Evolutionary conservation across 2,329 filamentous ascomycete species (phyloP).

Genomic region (Neonectria coccinea): DNA sequence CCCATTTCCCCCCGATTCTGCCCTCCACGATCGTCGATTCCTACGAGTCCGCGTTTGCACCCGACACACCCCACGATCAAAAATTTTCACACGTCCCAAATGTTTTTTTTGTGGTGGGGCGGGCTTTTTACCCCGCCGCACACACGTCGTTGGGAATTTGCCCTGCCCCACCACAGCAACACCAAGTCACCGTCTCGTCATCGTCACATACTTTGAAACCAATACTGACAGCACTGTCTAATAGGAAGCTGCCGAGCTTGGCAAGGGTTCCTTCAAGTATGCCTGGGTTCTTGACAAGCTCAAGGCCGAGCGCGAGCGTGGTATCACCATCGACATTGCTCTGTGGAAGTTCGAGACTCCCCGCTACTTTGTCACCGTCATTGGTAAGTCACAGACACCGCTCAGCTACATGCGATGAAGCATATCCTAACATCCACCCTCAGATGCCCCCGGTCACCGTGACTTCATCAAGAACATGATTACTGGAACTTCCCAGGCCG

Average conservation of each 20-base stretch:
- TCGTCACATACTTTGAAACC: conserved; percentile 25
- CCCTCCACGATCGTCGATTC: conserved; percentile 29
- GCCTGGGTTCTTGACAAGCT: conserved; percentile 99
- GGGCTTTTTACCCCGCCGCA: conserved; percentile 37
- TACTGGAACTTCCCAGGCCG: conserved; percentile 99
- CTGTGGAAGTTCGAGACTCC: conserved; percentile 99
- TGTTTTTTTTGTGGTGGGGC: conserved; percentile 33
- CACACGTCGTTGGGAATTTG: conserved; percentile 26
- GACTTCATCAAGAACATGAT: conserved; percentile 99
- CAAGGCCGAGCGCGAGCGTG: conserved; percentile 99
- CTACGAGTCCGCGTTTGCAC: conserved; percentile 24
- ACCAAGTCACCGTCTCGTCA: conserved; percentile 27
- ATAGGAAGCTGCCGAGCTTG: conserved; percentile 97
- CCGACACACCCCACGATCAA: conserved; percentile 31
- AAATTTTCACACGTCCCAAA: conserved; percentile 34
- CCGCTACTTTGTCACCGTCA: conserved; percentile 98
- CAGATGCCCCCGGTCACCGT: conserved; percentile 98
- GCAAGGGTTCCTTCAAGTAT: conserved; percentile 99
- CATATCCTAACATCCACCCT: conserved; percentile 46
- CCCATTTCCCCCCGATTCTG: conserved; percentile 36
- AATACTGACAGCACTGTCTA: conserved; percentile 33
- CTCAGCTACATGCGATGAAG: neutral
- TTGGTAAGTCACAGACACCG: conserved; percentile 70
- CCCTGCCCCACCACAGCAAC: conserved; percentile 14
- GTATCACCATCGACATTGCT: conserved; percentile 99